Conservation (phyloP, 257 asterid genomes). For the Coffea eugenioides region DNA sequence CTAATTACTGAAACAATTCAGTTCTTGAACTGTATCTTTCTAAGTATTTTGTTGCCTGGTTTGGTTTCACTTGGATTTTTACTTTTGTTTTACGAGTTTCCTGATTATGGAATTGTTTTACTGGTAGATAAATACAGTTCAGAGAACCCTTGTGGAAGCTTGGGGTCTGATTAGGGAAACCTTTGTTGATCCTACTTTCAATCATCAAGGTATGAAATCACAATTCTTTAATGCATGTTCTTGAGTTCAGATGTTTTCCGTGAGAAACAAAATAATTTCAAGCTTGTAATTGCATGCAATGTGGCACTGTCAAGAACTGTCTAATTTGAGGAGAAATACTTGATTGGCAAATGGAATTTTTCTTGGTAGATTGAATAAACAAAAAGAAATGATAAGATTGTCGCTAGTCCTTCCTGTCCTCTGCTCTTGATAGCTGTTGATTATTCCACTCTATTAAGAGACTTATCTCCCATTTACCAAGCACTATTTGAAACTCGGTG, state of each 20-base stretch:
- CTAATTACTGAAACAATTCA: background rate
- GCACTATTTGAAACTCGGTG: too few species aligned
- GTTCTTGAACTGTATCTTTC: background rate
- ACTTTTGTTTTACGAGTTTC: background rate
- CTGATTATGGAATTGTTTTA: background rate
- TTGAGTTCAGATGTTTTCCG: too few species aligned
- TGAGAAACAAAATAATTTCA: background rate
- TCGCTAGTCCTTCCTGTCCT: background rate
- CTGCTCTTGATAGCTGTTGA: background rate
- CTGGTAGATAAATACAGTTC: conserved; percentile 77
- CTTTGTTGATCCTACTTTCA: conserved; percentile 92
- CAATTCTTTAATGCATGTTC: background rate
- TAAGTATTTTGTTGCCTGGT: background rate
- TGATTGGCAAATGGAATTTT: background rate
- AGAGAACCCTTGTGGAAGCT: conserved; percentile 92
- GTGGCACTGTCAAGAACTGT: background rate
- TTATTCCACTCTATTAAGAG: background rate
- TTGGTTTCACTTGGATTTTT: background rate
- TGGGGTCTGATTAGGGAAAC: conserved; percentile 98
- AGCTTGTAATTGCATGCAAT: background rate
- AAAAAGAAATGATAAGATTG: background rate
- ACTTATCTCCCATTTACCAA: background rate
- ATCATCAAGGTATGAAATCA: conserved; percentile 71
- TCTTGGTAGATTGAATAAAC: background rate
- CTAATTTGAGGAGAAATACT: too few species aligned